Evolutionary conservation across 257 asterid genomes (phyloP), one percentile per base, ranked within the genome.

Genomic region (Coffea eugenioides): DNA sequence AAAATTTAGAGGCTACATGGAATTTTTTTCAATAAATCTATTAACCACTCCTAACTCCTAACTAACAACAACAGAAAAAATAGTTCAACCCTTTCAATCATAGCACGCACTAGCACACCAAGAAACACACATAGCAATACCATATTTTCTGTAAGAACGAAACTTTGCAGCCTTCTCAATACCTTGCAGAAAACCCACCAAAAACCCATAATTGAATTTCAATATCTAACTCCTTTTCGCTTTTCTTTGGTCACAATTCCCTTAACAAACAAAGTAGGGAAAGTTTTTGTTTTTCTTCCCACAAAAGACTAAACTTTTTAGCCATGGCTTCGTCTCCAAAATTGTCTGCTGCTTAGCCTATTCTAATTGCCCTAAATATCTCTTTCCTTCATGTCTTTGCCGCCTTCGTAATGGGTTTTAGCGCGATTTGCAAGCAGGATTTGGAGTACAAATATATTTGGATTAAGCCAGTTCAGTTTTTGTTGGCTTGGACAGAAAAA

Each of bases 281-380:
- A 57, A 57, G 20, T 15, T 15, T 15, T 20, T 57, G 18, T 6
- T 1, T 57, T 57, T 57, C 23, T 5, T 46, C 51, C 51, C 65
- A 0, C 3, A 57, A 18, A 57, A 3, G 23, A 2, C n/a, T 57
- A 57, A 18, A 23, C 20, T 18, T 57, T 57, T 57, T 2, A 5
- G 8, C 6, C 18, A 89, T 88, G 94, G 91, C 94, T 45, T 88
- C 91, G 74, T 88, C 94, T 67, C 94, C 92, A 15, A 90, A 93
- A 77, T 73, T 85, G 70, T 88, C 87, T 90, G 52, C 88, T 83
- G 90, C 94, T 18, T 90, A 91, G 11, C 79, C 89, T 6, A 46
- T 87, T 14, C 77, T 79, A 74, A 80, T 86, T 88, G 78, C 79
- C 64, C 67, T 86, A 79, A 83, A 84, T 45, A 41, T 86, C n/a